A percentile compares a stretch with the other conserved stretches of the same genome.
These are phyloP conservation scores for Ogataea pini DNA, from an alignment of 805 yeast species.

Conservation along the genomic window DNA sequence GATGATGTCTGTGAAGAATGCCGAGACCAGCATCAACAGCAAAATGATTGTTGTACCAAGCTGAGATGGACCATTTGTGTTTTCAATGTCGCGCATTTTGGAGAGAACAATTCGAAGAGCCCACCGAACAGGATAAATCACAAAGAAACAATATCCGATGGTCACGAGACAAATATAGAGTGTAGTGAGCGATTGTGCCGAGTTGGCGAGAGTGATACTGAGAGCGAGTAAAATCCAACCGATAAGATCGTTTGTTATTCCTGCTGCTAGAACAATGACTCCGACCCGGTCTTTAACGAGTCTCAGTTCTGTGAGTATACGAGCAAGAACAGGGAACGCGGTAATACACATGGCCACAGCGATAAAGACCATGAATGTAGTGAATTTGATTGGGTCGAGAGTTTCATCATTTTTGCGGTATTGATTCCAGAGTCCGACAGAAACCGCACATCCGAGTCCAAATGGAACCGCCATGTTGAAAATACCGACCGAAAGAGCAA, in stretches of 20 bases:
- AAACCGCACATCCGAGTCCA: constrained; percentile 72
- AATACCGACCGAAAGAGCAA: constrained; percentile 68
- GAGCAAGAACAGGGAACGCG: constrained; percentile 81
- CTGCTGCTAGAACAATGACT: constrained; percentile 74
- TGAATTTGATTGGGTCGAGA: constrained; percentile 49
- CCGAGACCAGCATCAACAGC: constrained; percentile 58
- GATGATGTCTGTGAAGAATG: constrained; percentile 79
- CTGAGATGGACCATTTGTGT: constrained; percentile 64
- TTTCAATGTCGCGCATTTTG: constrained; percentile 42
- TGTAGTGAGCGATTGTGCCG: constrained; percentile 66
- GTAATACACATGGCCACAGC: constrained; percentile 85
- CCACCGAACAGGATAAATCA: constrained; percentile 57
- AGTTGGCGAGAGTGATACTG: constrained; percentile 73
- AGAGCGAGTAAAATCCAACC: constrained; percentile 84
- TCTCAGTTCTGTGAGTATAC: constrained; percentile 73
- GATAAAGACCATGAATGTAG: constrained; percentile 76
- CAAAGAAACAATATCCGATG: constrained; percentile 66
- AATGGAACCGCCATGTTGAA: constrained; percentile 77
- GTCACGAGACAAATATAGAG: constrained; percentile 67
- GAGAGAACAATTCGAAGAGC: constrained; percentile 46
- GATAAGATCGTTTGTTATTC: constrained; percentile 73
- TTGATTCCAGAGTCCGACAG: constrained; percentile 64
- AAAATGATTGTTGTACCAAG: constrained; percentile 57
- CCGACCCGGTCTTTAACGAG: constrained; percentile 75
- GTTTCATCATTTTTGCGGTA: constrained; percentile 42